Base-by-base conservation (phyloP, 2,329 filamentous ascomycete species). In the Aspergillus novoparasiticus region DNA sequence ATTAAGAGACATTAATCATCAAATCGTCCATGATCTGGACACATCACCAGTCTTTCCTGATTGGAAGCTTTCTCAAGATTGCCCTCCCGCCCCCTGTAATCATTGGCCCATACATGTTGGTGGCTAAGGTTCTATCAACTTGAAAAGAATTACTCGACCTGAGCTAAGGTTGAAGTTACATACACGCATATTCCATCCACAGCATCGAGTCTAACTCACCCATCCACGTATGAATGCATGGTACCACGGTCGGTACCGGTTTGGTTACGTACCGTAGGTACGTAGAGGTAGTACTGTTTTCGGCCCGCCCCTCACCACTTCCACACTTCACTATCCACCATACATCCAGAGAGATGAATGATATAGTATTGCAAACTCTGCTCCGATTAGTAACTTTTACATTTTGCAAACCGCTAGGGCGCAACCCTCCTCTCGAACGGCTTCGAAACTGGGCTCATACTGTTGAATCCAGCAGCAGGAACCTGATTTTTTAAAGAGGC, bases 221-320 rank as follows among this genome's bases (percentile, higher is more conserved):
- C 36, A 19, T 41, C 16, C 16, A 41, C 16, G 36, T 41, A 41
- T 41, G 46, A 26, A 50, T 11, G 16, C n/a, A n/a, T 28, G 9
- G 26, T 51, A 51, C 48, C 14, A 32, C 19, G 4, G 11, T 26
- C 14, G 51, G 51, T 55, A 55, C 21, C 12, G 51, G 8, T 6
- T 55, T 55, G 51, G 51, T 63, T 63, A 59, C 58, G 58, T 63
- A 60, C 57, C 26, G 9, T 10, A 39, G 46, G 43, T 57, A 60
- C 61, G 61, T 63, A 57, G 51, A 54, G 28, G 50, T n/a, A 23
- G 50, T 16, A 23, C 61, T 60, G 61, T 63, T 63, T 57, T 34
- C 61, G 48, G 58, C 54, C 53, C 58, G 26, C 48, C 45, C 30
- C 28, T 54, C 30, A 55, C 16, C 51, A 55, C 32, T 36, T 26